Base-by-base conservation (phyloP, 2,329 filamentous ascomycete species). In the Fusarium oxysporum region DNA sequence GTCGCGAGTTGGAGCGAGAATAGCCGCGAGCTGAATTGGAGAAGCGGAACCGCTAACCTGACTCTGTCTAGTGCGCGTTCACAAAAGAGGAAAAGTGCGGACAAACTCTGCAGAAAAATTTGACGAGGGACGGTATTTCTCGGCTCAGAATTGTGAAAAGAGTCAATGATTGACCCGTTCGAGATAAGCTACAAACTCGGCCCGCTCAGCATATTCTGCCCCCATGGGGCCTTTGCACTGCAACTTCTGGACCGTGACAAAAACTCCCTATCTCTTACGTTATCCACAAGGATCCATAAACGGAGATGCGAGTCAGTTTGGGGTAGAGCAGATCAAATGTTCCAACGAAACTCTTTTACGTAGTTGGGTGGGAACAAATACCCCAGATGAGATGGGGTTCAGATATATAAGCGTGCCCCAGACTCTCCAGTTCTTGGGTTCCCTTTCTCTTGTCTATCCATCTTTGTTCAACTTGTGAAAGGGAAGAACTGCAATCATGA, bases 281-380 rank as follows among this genome's bases (percentile, higher is more conserved):
- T 54, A 62, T 53, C 65, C 65, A 68, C 65, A n/a, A 21, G 30
- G 55, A 40, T 64, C 66, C 66, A 69, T 69, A 58, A 65, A 70
- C 66, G 65, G 66, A 70, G 65, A 69, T 69, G 66, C 66, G 66
- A 69, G 66, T 69, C 66, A 69, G 66, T 69, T 69, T 69, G 65
- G 66, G 66, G 65, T 69, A 69, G 65, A 65, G 57, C 43, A 35
- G 50, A 69, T 64, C 65, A 45, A 51, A 51, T 50, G 32, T 51
- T 57, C 55, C 47, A 62, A 68, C 65, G 58, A 69, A 69, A 69
- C 50, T 70, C 58, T 69, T 64, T 64, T 69, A 69, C 65, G 51
- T 65, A 66, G 60, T 28, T 32, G n/a, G 38, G 60, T 66, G 63
- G 50, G 59, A 62, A 45, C 50, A 48, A 32, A 23, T 58, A 65